Base-by-base conservation (phyloP, 345 rosid species). In the Physaria fendleri region DNA sequence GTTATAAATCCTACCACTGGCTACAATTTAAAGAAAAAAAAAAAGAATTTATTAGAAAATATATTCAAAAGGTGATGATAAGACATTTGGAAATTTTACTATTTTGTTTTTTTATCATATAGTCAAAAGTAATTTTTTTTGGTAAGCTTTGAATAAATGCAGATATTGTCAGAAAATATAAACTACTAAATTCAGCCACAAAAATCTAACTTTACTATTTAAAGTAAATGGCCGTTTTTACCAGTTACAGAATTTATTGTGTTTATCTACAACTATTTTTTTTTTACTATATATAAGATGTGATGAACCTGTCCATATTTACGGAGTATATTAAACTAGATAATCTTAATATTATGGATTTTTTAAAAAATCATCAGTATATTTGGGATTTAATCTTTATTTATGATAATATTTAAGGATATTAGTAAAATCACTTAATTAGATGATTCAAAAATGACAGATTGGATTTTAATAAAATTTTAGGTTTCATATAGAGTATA, bases 1-100 rank as follows among this genome's bases (percentile, higher is more conserved):
- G 59, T 29, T 25, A 47, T 57, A 52, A 30, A 38, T 49, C 30
- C 5, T 23, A 22, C 14, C 18, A 17, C 12, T 51, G 61, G 72
- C 54, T 59, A 18, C 47, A 59, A 59, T 13, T 42, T 59, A 68
- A 59, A 68, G 61, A 23, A 34, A 35, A 5, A 30, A 24, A 21
- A 30, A 32, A 8, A n/a, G n/a, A n/a, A n/a, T n/a, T 21, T 21
- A 44, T 13, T 30, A 18, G 1, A 29, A 29, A 58, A 11, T 41
- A 13, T 43, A 20, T 51, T 43, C 41, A 53, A 43, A n/a, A 16
- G 11, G 7, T 55, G 25, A 4, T 5, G 21, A 15, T 30, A 22
- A 9, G 12, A 21, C 30, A 21, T 9, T 6, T 23, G 25, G 12
- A 21, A 29, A 21, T 9, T 6, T 23, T 18, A 56, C 56, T 23